Conservation (phyloP, 2,329 filamentous ascomycete genomes). For the Calonectria fujianensis region DNA sequence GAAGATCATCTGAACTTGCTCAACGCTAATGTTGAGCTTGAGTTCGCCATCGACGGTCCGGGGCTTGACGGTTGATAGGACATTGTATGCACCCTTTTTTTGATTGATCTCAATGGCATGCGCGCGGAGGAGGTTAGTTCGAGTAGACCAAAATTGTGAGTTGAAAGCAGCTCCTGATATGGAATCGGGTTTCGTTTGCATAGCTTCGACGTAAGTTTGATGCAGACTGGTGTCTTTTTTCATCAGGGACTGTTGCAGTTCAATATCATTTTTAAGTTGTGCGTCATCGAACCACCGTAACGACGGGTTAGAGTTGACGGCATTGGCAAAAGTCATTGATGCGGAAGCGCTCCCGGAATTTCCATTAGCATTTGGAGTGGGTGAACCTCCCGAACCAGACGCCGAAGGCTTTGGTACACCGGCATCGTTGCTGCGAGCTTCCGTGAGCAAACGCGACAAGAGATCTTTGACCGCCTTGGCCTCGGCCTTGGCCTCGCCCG, state of each 20-base stretch:
- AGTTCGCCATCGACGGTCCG: slow-evolving; percentile 70
- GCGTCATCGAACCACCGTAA: slow-evolving; percentile 87
- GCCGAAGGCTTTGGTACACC: slow-evolving; percentile 69
- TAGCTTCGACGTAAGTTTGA: slow-evolving; percentile 90
- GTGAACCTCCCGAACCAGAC: slow-evolving; percentile 55
- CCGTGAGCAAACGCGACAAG: slow-evolving; percentile 85
- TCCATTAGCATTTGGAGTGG: slow-evolving; percentile 56
- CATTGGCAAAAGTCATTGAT: slow-evolving; percentile 86
- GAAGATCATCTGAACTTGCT: slow-evolving; percentile 95
- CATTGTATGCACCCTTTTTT: slow-evolving; percentile 92
- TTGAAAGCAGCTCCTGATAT: slow-evolving; percentile 89
- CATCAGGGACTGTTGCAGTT: slow-evolving; percentile 91
- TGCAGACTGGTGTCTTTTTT: slow-evolving; percentile 85
- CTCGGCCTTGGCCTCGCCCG: slow-evolving; percentile 84
- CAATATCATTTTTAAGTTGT: slow-evolving; percentile 84
- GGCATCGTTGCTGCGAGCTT: slow-evolving; percentile 75
- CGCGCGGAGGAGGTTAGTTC: slow-evolving; percentile 88
- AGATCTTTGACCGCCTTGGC: slow-evolving; percentile 90
- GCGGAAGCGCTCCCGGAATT: slow-evolving; percentile 71
- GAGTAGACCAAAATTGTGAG: slow-evolving; percentile 94
- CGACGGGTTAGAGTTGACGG: slow-evolving; percentile 73
- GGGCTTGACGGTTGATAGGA: slow-evolving; percentile 91
- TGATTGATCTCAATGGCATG: slow-evolving; percentile 93
- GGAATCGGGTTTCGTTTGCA: slow-evolving; percentile 87
- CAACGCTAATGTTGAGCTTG: slow-evolving; percentile 89